Evolutionary conservation across 2,329 filamentous ascomycete genomes (phyloP), one percentile per base, ranked within the genome.

Genomic region (Penicillium sp.): DNA sequence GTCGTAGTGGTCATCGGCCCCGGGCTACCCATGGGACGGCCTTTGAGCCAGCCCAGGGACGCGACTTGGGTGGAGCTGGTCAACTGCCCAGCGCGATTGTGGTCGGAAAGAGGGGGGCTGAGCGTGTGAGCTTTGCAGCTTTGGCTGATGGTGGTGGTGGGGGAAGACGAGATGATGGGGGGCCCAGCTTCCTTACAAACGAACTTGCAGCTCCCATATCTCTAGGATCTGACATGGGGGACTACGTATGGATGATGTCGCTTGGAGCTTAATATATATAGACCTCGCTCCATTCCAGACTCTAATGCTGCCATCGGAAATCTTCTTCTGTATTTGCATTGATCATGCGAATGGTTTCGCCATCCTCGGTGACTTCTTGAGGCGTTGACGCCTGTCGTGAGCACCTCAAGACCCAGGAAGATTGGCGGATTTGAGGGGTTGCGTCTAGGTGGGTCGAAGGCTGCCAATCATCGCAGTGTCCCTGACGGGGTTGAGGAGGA

Each of bases 391-490:
- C 31, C 45, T 11, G n/a, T 21, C 45, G 9, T 2, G n/a, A 47
- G 45, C n/a, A 47, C 9, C 35, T 47, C 6, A 21, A 21, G 23
- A 21, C n/a, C 45, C n/a, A 19, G 45, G 46, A 29, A 38, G 59
- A 53, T 31, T 48, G 41, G 61, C 58, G 57, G 56, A 64, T 57
- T 67, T 66, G 66, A 66, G 62, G 64, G 67, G 64, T 66, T 65
- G 58, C 29, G 62, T 64, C 54, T 53, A 61, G 59, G 65, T 68
- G 67, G 66, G 58, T 31, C 38, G 15, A 46, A n/a, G 31, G 38
- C 56, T 58, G 61, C 62, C 67, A 68, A 69, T 67, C 60, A 69
- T 26, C 53, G 58, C 51, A 57, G 52, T 59, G 64, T 64, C 66
- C 66, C 65, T 66, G 63, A 64, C 55, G 66, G 66, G 61, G 30